Percentiles rank a stretch among this genome's conserved stretches.
Evolutionary conservation across 2,329 filamentous ascomycete genomes (phyloP).

Genomic region (Metarhizium anisopliae): DNA sequence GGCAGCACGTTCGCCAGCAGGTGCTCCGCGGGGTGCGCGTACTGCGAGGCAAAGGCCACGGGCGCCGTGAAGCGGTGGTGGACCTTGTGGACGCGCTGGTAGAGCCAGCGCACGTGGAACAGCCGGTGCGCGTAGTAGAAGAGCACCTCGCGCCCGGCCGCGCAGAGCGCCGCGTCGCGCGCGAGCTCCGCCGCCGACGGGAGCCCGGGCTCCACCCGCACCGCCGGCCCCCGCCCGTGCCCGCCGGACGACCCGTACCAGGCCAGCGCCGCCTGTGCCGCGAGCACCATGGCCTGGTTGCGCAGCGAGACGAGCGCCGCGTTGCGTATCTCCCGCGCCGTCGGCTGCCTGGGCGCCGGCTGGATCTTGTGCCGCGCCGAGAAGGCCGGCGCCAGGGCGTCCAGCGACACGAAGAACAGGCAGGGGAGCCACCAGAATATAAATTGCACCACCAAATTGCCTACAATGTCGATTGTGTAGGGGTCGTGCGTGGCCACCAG

Average conservation of each 20-base stretch:
- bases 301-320: constrained; percentile 34
- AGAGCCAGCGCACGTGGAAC: constrained; percentile 39
- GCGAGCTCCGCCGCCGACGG: constrained; percentile 27
- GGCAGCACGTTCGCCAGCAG: constrained; percentile 44
- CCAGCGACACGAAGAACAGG: constrained; percentile 32
- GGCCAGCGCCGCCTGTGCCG: constrained; percentile 15
- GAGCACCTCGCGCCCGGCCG: constrained; percentile 36
- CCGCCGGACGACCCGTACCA: constrained; percentile 12
- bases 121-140: constrained; percentile 50
- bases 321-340: constrained; percentile 30
- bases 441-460: constrained; percentile 29
- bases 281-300: constrained; percentile 34
- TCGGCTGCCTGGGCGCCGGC: constrained; percentile 40
- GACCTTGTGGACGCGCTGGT: constrained; percentile 42
- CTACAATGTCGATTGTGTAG: constrained; percentile 30
- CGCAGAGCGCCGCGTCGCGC: constrained; percentile 31
- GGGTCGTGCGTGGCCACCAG: constrained; percentile 17
- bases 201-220: constrained; percentile 28
- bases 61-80: constrained; percentile 49
- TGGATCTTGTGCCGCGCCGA: constrained; percentile 45
- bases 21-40: constrained; percentile 48
- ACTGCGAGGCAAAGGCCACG: constrained; percentile 45
- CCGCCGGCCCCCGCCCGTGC: constrained; percentile 18
- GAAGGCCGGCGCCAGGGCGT: constrained; percentile 35
- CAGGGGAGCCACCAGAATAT: constrained; percentile 38